A percentile compares a stretch with the other conserved stretches of the same genome.
Evolutionary conservation across 2,329 filamentous ascomycete genomes (phyloP).

Genomic region (Sporothrix protearum): DNA sequence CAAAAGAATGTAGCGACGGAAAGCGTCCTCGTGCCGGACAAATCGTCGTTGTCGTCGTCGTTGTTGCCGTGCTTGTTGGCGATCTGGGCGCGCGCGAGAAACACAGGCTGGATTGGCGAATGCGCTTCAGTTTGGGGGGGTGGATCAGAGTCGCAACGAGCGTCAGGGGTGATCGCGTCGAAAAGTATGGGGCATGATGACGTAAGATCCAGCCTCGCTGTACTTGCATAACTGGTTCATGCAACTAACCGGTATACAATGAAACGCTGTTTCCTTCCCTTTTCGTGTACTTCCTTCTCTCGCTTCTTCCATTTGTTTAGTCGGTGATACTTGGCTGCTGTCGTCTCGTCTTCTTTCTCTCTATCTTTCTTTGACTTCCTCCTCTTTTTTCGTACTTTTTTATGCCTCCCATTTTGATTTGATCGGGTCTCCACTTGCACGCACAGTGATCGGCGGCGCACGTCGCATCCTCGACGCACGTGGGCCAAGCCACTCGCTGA

Average conservation of each 20-base stretch:
- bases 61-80: neutral
- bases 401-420: neutral
- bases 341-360: too few species aligned
- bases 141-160: neutral
- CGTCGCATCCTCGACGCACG: neutral
- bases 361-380: too few species aligned
- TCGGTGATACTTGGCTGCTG: neutral
- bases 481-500: constrained; percentile 15
- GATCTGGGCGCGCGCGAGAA: too few species aligned
- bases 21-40: neutral
- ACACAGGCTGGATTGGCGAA: neutral
- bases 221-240: neutral
- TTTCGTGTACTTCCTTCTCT: neutral
- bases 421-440: neutral
- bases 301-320: too few species aligned
- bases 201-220: neutral
- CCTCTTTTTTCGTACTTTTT: neutral
- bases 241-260: neutral
- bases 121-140: neutral
- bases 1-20: neutral
- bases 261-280: too few species aligned
- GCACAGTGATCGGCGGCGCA: neutral
- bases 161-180: neutral
- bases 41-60: neutral
- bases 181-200: neutral